These are phyloP conservation scores for Hypoxylon cercidicola DNA, from an alignment of 495 filamentous ascomycete genomes.

Conservation along the genomic window DNA sequence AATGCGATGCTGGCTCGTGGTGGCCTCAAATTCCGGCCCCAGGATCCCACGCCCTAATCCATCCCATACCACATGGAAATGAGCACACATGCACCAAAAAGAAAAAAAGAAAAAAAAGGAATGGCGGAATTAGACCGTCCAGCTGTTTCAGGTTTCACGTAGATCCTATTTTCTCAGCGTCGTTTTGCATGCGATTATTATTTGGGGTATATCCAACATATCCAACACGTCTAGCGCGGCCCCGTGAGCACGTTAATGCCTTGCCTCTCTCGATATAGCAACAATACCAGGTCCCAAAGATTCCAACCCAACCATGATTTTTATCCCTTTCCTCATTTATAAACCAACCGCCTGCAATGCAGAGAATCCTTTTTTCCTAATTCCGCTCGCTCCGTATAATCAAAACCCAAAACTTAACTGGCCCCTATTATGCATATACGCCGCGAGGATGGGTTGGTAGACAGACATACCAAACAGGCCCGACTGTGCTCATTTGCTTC, in stretches of 20 bases:
- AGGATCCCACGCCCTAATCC: not conserved
- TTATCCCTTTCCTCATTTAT: not conserved
- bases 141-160: no score
- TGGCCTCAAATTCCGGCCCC: slow-evolving; percentile 1
- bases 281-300: no score
- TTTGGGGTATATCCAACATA: slow-evolving; percentile 3
- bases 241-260: no score
- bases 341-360: not conserved
- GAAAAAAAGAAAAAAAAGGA: no score
- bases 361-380: not conserved
- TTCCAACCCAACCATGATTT: not conserved
- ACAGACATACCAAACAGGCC: no score
- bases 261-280: no score
- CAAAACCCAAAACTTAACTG: not conserved
- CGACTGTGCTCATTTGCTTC: not conserved
- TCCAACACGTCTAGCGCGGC: not conserved
- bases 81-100: not conserved
- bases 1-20: slow-evolving; percentile 5
- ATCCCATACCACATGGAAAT: not conserved
- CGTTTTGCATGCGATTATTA: not conserved
- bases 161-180: no score
- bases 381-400: slow-evolving; percentile 2
- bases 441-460: no score
- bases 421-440: not conserved
- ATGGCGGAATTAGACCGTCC: no score